phyloP scores from a whole-genome alignment of 805 yeast genomes.

The Debaryomyces prosopidis region DNA sequence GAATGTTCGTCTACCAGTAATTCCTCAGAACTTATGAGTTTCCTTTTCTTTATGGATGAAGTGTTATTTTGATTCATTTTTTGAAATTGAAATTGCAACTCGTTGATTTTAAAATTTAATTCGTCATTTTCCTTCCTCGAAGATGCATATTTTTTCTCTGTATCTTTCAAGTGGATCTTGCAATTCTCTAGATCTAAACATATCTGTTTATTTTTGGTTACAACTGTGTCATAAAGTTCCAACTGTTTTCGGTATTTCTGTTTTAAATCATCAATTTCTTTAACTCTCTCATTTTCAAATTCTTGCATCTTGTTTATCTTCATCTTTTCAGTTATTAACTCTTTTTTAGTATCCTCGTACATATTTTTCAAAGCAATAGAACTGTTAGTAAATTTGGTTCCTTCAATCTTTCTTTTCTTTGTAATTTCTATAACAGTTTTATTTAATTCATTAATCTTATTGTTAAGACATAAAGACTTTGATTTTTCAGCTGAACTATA shows the following conservation, averaged over 20 bases:
- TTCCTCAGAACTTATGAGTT: neutral
- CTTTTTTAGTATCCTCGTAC: neutral
- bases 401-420: conserved; percentile 1
- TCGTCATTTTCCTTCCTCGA: neutral
- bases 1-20: neutral
- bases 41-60: neutral
- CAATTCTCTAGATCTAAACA: neutral
- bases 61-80: neutral
- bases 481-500: conserved; percentile 12
- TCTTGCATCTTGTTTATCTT: conserved; percentile 30
- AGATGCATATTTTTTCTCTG: neutral
- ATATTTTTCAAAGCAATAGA: conserved; percentile 3
- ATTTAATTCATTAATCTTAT: conserved; percentile 19
- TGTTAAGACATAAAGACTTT: conserved; percentile 15
- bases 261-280: neutral
- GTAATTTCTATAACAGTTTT: conserved; percentile 8
- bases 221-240: neutral
- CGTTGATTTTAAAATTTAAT: neutral
- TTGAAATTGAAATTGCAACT: neutral
- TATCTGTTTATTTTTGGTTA: neutral
- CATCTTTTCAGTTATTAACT: conserved; percentile 11
- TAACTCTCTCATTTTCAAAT: conserved; percentile 7
- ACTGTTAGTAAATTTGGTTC: conserved; percentile 3
- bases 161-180: neutral
- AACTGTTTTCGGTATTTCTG: neutral